Base-by-base conservation (phyloP, 257 asterid genomes). In the Nicotiana noctiflora region DNA sequence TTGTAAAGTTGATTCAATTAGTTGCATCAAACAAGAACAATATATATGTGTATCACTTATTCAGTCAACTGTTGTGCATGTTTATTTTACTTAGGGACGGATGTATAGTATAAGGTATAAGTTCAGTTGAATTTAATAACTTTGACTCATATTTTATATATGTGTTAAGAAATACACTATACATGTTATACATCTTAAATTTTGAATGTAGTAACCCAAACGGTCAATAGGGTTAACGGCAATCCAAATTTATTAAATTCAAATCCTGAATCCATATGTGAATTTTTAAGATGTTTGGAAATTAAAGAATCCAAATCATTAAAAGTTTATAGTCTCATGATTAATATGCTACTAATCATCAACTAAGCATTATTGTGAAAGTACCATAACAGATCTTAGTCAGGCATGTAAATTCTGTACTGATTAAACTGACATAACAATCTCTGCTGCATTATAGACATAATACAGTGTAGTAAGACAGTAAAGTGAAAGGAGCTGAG, bases 401-500 rank as follows among this genome's bases (percentile, higher is more conserved):
- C 8, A 72, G 44, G 78, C 44, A 72, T 49, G 61, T 8, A 49
- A 49, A 21, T 13, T 72, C 44, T 23, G 0, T 14, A 46, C 78
- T 72, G 77, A 72, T 37, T 21, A 72, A 44, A 44, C 60, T 44
- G 61, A 13, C 40, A 72, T 46, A 72, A 32, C 78, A 23, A 15
- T 72, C 78, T 46, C 23, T 46, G 23, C 40, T 49, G 61, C 78
- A 46, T 72, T 37, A 7, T 13, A 49, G 61, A 72, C 78, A 72
- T 72, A 49, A 72, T 72, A 5, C 80, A 80, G 49, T 2, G 67
- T 52, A 44, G 25, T n/a, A 17, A 17, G 25, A 77, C 81, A 59
- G 6, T 77, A 77, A 59, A 77, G 72, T 59, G 15, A 77, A 77
- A 37, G 81, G 51, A 19, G 44, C 70, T 59, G 75, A 76, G 74